A percentile compares a stretch with the other conserved stretches of the same genome.
These are phyloP conservation scores for Kluyveromyces lactis DNA, from an alignment of 805 yeast species.

Conservation along the genomic window DNA sequence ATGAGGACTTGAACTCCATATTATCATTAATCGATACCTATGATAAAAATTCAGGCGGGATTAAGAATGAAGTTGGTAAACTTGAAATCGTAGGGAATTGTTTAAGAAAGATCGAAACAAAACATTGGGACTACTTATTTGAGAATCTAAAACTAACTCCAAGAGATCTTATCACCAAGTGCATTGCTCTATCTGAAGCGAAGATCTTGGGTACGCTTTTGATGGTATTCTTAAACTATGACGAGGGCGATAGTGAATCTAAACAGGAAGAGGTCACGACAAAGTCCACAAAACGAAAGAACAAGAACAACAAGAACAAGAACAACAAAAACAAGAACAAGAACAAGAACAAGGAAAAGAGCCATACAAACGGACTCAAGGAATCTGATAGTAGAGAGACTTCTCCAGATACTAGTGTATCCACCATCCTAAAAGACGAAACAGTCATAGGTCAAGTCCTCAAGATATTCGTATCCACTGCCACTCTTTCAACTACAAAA, in stretches of 20 bases:
- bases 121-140: constrained; percentile 26
- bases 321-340: not conserved
- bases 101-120: constrained; percentile 27
- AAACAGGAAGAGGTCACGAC: not conserved
- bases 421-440: constrained; percentile 20
- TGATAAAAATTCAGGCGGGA: constrained; percentile 5
- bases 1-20: constrained; percentile 17
- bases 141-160: constrained; percentile 22
- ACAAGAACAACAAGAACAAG: constrained; percentile 3
- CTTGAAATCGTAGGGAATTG: constrained; percentile 29
- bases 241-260: constrained; percentile 9
- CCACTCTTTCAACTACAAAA: constrained; percentile 17
- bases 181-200: constrained; percentile 26
- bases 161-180: constrained; percentile 21
- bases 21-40: constrained; percentile 16
- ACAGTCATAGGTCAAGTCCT: constrained; percentile 26
- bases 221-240: constrained; percentile 27
- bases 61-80: constrained; percentile 12
- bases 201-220: constrained; percentile 24
- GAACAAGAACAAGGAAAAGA: too few species aligned
- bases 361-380: too few species aligned
- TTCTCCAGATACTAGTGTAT: constrained; percentile 6
- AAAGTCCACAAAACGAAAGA: not conserved
- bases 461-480: constrained; percentile 23
- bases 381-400: too few species aligned